phyloP scores from a whole-genome alignment of 2,329 filamentous ascomycete genomes.

The Fusarium sp. region DNA sequence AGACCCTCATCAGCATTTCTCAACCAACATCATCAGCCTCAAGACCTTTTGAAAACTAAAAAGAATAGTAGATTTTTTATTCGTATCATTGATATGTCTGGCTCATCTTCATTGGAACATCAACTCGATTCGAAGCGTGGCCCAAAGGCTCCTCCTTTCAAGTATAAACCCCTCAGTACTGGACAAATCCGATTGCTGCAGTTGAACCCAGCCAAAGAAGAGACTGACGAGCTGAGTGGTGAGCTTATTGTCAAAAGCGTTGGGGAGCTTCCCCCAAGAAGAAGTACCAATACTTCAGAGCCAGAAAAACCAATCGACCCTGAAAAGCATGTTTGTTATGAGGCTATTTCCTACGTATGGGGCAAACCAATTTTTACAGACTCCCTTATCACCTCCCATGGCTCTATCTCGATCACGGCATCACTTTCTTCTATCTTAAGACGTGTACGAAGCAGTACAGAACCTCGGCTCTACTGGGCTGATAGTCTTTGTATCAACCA shows the following conservation, averaged over 20 bases:
- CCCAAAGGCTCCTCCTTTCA: fast-evolving
- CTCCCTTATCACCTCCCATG: background rate
- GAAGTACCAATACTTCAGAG: background rate
- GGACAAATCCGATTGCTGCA: conserved; percentile 4
- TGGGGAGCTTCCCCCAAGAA: background rate
- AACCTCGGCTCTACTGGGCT: background rate
- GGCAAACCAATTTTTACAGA: conserved; percentile 1
- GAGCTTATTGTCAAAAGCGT: background rate
- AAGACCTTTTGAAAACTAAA: no score
- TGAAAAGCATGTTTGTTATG: background rate
- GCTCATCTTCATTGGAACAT: fast-evolving
- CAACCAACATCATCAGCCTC: no score
- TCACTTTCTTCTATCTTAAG: conserved; percentile 18
- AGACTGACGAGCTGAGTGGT: background rate
- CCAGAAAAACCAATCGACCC: background rate
- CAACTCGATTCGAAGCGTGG: fast-evolving
- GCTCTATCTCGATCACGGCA: conserved; percentile 4
- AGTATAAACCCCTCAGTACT: background rate
- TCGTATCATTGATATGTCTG: background rate
- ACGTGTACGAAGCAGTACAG: background rate
- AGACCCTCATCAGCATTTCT: no score
- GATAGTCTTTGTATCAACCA: conserved; percentile 22
- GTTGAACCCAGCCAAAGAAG: background rate
- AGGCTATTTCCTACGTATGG: conserved; percentile 27
- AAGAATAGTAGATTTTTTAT: no score